phyloP scores from a whole-genome alignment of 2,329 filamentous ascomycete species.

The Westerdykella ornata region DNA sequence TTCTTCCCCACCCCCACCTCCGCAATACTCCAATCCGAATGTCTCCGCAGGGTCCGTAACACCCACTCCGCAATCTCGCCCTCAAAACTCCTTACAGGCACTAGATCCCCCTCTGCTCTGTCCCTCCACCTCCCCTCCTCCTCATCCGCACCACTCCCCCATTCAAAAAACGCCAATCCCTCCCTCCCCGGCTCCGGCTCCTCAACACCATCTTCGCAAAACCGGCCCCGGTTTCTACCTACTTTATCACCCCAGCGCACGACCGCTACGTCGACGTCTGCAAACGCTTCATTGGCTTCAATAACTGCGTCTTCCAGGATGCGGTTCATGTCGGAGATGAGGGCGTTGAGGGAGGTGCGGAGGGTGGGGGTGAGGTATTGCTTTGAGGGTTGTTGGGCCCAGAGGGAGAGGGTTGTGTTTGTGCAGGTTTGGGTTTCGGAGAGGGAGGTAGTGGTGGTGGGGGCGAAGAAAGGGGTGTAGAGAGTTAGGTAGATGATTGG shows the following conservation, averaged over 20 bases:
- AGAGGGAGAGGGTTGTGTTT: conserved; percentile 27
- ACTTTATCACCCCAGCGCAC: conserved; percentile 21
- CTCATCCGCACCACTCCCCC: conserved; percentile 23
- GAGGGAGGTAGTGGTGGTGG: not conserved
- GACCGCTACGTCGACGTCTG: conserved; percentile 13
- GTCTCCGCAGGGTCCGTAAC: conserved; percentile 18
- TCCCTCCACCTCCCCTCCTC: conserved; percentile 8
- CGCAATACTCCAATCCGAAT: conserved; percentile 23
- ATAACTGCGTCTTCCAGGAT: conserved; percentile 14
- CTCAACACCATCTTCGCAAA: conserved; percentile 21
- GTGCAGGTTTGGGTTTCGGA: conserved; percentile 20
- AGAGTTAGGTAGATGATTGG: conserved; percentile 22
- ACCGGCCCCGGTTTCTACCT: conserved; percentile 14
- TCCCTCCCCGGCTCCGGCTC: conserved; percentile 24
- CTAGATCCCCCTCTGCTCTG: conserved; percentile 16
- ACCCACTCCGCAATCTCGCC: conserved; percentile 18
- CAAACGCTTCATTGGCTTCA: conserved; percentile 6
- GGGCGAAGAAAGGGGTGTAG: conserved; percentile 28
- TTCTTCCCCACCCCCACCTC: conserved; percentile 16
- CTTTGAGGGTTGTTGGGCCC: conserved; percentile 16
- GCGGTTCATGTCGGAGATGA: conserved; percentile 22
- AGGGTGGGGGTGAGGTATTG: conserved; percentile 22
- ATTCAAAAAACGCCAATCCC: conserved; percentile 27
- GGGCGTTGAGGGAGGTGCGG: conserved; percentile 19
- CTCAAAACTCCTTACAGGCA: conserved; percentile 22